phyloP scores from a whole-genome alignment of 306 rosid species.

The Citrullus colocynthis region DNA sequence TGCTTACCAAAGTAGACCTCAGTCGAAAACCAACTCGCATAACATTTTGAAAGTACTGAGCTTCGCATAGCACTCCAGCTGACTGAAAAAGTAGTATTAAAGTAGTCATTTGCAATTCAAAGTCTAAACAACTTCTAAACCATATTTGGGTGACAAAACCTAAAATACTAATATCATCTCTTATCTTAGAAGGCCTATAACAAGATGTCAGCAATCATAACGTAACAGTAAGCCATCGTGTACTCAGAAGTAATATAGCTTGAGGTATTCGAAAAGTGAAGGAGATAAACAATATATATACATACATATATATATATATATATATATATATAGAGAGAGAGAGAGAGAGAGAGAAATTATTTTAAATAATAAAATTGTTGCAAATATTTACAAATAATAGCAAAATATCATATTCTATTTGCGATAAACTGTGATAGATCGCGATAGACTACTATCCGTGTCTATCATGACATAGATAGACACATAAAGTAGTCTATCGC shows the following conservation, averaged over 20 bases:
- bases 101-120: constrained; percentile 11
- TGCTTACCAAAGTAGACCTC: constrained; percentile 70
- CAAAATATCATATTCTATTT: too few species aligned
- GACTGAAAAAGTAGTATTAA: constrained; percentile 39
- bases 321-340: too few species aligned
- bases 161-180: not conserved
- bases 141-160: not conserved
- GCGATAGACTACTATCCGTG: too few species aligned
- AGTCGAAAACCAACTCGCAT: constrained; percentile 78
- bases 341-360: too few species aligned
- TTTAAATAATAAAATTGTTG: too few species aligned
- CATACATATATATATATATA: too few species aligned
- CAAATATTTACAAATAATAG: too few species aligned
- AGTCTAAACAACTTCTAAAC: not conserved
- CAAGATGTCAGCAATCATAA: not conserved
- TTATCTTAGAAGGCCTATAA: not conserved
- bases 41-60: constrained; percentile 66
- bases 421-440: too few species aligned
- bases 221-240: not conserved
- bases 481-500: too few species aligned
- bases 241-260: not conserved
- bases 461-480: too few species aligned
- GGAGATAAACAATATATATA: not conserved
- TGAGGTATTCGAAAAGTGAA: not conserved
- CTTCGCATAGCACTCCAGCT: constrained; percentile 47